phyloP scores from a whole-genome alignment of 2,329 filamentous ascomycete genomes.

The Alternaria gaisen region DNA sequence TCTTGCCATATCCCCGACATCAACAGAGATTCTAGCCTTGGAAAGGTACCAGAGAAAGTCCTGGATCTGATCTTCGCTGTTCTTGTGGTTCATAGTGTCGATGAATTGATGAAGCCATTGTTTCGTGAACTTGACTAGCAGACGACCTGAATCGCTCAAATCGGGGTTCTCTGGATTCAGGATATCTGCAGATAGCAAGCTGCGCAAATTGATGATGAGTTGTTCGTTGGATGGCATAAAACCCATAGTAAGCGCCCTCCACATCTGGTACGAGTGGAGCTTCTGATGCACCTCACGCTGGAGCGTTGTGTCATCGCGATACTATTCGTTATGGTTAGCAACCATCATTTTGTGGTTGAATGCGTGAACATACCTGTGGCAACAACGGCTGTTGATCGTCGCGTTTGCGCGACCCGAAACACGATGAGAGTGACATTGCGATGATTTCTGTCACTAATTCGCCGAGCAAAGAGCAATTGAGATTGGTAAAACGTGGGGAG shows the following conservation, averaged over 20 bases:
- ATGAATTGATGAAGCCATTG: slow-evolving; percentile 82
- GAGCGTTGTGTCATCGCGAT: slow-evolving; percentile 80
- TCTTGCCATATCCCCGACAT: slow-evolving; percentile 69
- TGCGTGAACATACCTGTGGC: slow-evolving; percentile 60
- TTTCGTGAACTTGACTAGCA: slow-evolving; percentile 75
- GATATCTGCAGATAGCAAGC: slow-evolving; percentile 78
- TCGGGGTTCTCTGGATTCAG: slow-evolving; percentile 78
- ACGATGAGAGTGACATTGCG: slow-evolving; percentile 64
- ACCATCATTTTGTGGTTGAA: background rate
- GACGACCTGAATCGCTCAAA: slow-evolving; percentile 79
- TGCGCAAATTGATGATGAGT: slow-evolving; percentile 78
- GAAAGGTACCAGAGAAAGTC: slow-evolving; percentile 88
- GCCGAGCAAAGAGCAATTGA: slow-evolving; percentile 5
- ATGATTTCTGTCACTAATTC: background rate
- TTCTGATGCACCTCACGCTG: slow-evolving; percentile 80
- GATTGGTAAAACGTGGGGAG: background rate
- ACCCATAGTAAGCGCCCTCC: slow-evolving; percentile 80
- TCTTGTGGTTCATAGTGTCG: slow-evolving; percentile 83
- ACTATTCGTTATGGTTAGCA: slow-evolving; percentile 48
- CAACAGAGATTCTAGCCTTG: slow-evolving; percentile 75
- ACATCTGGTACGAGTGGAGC: slow-evolving; percentile 92
- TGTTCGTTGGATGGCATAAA: slow-evolving; percentile 95
- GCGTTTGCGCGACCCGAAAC: slow-evolving; percentile 67
- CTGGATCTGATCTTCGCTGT: slow-evolving; percentile 83
- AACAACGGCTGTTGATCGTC: slow-evolving; percentile 76